phyloP scores from a whole-genome alignment of 2,329 filamentous ascomycete species.

The Delphinella strobiligena region DNA sequence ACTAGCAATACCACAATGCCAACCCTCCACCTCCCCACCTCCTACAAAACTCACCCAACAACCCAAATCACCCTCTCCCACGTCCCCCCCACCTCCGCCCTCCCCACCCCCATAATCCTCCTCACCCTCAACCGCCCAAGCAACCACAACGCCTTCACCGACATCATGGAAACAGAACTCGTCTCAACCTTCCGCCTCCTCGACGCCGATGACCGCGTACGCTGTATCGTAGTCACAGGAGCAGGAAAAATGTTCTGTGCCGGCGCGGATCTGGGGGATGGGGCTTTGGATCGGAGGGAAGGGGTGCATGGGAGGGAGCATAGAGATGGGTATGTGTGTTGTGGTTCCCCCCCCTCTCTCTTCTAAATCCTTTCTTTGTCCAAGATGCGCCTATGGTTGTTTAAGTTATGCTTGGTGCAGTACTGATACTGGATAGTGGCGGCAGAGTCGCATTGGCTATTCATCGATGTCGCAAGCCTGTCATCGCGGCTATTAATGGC shows the following conservation, averaged over 20 bases:
- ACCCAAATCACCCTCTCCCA: slow-evolving; percentile 30
- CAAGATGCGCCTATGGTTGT: neutral
- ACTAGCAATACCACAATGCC: neutral
- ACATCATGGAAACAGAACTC: slow-evolving; percentile 50
- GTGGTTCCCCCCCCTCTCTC: neutral
- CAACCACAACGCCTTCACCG: slow-evolving; percentile 59
- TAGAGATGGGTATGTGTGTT: slow-evolving; percentile 36
- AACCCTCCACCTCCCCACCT: slow-evolving; percentile 18
- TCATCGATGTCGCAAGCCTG: slow-evolving; percentile 44
- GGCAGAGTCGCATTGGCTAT: slow-evolving; percentile 40
- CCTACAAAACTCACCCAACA: slow-evolving; percentile 29
- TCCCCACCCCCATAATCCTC: slow-evolving; percentile 50
- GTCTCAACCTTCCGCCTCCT: slow-evolving; percentile 40
- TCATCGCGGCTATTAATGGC: slow-evolving; percentile 43
- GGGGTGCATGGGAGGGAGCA: slow-evolving; percentile 35
- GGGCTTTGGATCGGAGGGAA: slow-evolving; percentile 35
- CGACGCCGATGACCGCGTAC: slow-evolving; percentile 43
- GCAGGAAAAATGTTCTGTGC: slow-evolving; percentile 38
- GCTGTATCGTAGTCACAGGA: slow-evolving; percentile 43
- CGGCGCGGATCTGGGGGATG: slow-evolving; percentile 44
- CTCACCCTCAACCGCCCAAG: slow-evolving; percentile 52
- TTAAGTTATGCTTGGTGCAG: neutral
- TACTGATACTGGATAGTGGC: slow-evolving; percentile 21
- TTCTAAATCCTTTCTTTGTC: neutral
- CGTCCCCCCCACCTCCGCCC: slow-evolving; percentile 32